These are phyloP conservation scores for Polyporus tsugae DNA, from an alignment of 1,284 basidiomycete species.

Conservation along the genomic window DNA sequence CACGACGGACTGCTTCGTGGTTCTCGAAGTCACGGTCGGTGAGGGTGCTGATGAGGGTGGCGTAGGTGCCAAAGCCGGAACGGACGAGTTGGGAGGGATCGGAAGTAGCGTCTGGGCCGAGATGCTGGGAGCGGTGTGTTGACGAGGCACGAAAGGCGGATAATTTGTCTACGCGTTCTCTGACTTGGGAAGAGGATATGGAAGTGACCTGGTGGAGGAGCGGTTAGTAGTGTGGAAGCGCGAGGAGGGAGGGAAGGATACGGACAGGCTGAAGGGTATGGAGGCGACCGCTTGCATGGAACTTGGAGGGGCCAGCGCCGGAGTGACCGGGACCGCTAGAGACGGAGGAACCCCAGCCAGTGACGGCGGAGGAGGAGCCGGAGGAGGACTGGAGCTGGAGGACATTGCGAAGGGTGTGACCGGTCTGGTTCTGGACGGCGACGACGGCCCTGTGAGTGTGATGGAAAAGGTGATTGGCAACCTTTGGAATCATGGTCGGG, in stretches of 20 bases:
- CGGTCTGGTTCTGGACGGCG: slow-evolving; percentile 73
- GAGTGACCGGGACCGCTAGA: slow-evolving; percentile 61
- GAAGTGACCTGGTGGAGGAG: slow-evolving; percentile 14
- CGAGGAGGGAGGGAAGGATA: slow-evolving; percentile 31
- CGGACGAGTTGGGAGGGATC: slow-evolving; percentile 29
- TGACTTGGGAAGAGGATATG: slow-evolving; percentile 23
- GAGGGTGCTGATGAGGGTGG: slow-evolving; percentile 74
- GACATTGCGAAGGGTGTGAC: slow-evolving; percentile 74
- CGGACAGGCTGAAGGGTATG: slow-evolving; percentile 66
- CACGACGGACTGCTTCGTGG: slow-evolving; percentile 51
- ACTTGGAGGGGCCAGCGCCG: slow-evolving; percentile 66
- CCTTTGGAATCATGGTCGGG: slow-evolving; percentile 76
- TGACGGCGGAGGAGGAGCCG: slow-evolving; percentile 45
- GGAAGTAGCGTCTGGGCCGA: slow-evolving; percentile 18
- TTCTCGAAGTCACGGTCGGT: slow-evolving; percentile 80
- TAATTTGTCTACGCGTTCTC: slow-evolving; percentile 32
- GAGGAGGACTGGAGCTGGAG: slow-evolving; percentile 66
- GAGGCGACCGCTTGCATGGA: slow-evolving; percentile 72
- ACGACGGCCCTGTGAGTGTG: slow-evolving; percentile 78
- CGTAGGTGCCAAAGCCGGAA: slow-evolving; percentile 63
- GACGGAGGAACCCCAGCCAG: slow-evolving; percentile 53
- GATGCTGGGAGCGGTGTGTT: slow-evolving; percentile 20
- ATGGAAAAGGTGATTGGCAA: slow-evolving; percentile 77
- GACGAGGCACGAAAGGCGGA: slow-evolving; percentile 29
- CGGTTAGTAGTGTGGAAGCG: neutral